Conservation (phyloP, 1,284 basidiomycete species). For the Cryptococcus wingfieldii region DNA sequence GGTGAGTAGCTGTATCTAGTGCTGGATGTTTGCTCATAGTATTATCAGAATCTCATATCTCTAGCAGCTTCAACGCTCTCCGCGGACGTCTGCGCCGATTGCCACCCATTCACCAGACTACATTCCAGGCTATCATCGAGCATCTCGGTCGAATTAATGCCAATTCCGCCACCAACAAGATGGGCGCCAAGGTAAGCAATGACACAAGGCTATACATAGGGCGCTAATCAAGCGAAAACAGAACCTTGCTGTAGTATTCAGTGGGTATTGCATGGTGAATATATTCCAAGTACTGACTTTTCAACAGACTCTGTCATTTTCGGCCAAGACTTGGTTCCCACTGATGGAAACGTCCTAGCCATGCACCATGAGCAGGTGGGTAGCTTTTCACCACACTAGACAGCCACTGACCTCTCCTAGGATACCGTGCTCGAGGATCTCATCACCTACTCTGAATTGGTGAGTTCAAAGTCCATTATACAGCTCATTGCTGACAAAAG, state of each 20-base stretch:
- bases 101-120: conserved; percentile 82
- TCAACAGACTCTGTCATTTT: conserved; percentile 63
- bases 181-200: conserved; percentile 67
- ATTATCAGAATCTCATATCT: conserved; percentile 60
- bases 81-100: conserved; percentile 77
- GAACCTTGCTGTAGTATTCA: conserved; percentile 80
- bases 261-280: neutral
- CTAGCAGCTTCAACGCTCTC: conserved; percentile 67
- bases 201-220: conserved; percentile 33
- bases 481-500: neutral
- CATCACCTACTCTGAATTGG: conserved; percentile 59
- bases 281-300: neutral
- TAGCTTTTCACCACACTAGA: neutral
- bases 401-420: conserved; percentile 46
- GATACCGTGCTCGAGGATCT: conserved; percentile 84
- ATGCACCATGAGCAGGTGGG: conserved; percentile 67
- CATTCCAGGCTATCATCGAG: conserved; percentile 78
- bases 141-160: conserved; percentile 76
- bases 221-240: conserved; percentile 30
- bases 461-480: conserved; percentile 9
- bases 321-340: conserved; percentile 79
- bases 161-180: conserved; percentile 76
- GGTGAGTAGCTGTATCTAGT: conserved; percentile 43
- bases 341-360: conserved; percentile 65
- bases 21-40: neutral